Evolutionary conservation across 2,329 filamentous ascomycete genomes (phyloP).

Genomic region (Neofusicoccum kwambonambiense): DNA sequence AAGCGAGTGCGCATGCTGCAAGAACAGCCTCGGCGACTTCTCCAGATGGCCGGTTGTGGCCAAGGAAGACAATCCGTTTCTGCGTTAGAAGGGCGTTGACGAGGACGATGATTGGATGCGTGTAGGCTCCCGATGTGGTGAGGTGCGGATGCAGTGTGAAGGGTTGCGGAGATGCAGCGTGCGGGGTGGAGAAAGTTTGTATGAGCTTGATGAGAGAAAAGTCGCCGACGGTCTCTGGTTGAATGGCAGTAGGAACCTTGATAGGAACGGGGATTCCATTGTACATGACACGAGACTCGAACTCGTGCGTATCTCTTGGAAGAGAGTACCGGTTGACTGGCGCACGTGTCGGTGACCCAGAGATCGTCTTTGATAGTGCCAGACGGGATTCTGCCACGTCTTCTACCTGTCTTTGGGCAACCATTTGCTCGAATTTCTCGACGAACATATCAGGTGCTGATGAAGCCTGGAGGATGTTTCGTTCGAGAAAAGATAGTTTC

Average conservation of each 20-base stretch:
- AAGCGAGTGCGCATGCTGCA: slow-evolving; percentile 91
- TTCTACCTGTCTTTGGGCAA: slow-evolving; percentile 74
- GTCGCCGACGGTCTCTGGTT: slow-evolving; percentile 94
- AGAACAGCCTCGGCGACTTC: slow-evolving; percentile 98
- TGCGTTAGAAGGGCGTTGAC: slow-evolving; percentile 94
- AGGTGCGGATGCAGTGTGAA: slow-evolving; percentile 88
- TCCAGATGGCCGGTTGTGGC: slow-evolving; percentile 90
- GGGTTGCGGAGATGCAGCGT: slow-evolving; percentile 77
- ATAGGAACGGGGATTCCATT: slow-evolving; percentile 96
- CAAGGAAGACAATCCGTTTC: slow-evolving; percentile 93
- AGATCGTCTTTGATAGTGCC: slow-evolving; percentile 22
- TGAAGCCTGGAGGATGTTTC: slow-evolving; percentile 80
- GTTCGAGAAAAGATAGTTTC: slow-evolving; percentile 76
- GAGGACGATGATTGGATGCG: slow-evolving; percentile 92
- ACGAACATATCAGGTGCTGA: slow-evolving; percentile 96
- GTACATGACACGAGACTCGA: slow-evolving; percentile 92
- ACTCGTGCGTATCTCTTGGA: slow-evolving; percentile 94
- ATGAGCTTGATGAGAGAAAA: slow-evolving; percentile 98
- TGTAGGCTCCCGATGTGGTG: slow-evolving; percentile 84
- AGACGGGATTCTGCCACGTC: slow-evolving; percentile 41
- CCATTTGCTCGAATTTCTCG: slow-evolving; percentile 96
- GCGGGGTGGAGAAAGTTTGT: slow-evolving; percentile 83
- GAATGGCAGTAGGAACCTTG: slow-evolving; percentile 90
- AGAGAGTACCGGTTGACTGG: slow-evolving; percentile 69
- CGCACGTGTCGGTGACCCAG: slow-evolving; percentile 49